Conservation (phyloP, 2,329 filamentous ascomycete species). For the Helotiales sp. region DNA sequence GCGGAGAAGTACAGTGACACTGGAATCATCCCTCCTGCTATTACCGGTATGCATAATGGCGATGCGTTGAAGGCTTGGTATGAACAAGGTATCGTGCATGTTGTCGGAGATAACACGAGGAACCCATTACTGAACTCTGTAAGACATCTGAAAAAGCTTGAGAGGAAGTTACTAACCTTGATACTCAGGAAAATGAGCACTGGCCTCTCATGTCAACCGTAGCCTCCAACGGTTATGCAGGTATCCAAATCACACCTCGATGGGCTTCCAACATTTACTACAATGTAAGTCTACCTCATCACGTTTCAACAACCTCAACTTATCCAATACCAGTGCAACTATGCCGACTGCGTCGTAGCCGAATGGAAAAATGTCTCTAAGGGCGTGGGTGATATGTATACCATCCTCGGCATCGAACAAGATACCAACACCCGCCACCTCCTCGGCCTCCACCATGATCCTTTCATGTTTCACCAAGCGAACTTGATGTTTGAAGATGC, state of each 20-base stretch:
- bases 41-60: conserved; percentile 62
- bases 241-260: conserved; percentile 56
- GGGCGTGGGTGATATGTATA: conserved; percentile 51
- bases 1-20: conserved; percentile 48
- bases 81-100: conserved; percentile 57
- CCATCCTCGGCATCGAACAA: conserved; percentile 51
- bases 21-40: conserved; percentile 60
- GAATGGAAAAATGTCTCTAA: conserved; percentile 55
- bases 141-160: conserved; percentile 30
- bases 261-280: conserved; percentile 64
- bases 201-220: conserved; percentile 56
- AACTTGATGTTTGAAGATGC: conserved; percentile 47
- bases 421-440: conserved; percentile 55
- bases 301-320: neutral
- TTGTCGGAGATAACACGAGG: conserved; percentile 62
- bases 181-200: conserved; percentile 36
- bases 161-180: neutral
- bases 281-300: conserved; percentile 39
- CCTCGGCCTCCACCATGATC: conserved; percentile 44
- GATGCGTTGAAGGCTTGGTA: conserved; percentile 58
- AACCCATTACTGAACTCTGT: conserved; percentile 50
- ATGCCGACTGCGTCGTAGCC: conserved; percentile 35
- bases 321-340: neutral
- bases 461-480: conserved; percentile 54
- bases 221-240: conserved; percentile 52